These are phyloP conservation scores for Sutorius australiensis DNA, from an alignment of 768 basidiomycete genomes.

Conservation along the genomic window DNA sequence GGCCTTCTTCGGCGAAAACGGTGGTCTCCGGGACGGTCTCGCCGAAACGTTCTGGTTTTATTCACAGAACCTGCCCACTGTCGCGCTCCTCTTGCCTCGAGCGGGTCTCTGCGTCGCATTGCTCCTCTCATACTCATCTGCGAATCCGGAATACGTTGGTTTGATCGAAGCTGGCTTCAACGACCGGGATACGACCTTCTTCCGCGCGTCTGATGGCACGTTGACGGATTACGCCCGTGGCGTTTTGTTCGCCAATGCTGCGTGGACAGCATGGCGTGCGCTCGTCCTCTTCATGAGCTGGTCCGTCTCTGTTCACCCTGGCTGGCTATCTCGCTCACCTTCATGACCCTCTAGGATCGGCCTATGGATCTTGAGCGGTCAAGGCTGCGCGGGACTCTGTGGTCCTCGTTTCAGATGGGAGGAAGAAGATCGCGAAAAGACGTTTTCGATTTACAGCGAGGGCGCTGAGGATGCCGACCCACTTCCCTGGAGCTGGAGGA, in stretches of 20 bases:
- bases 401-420: constrained; percentile 85
- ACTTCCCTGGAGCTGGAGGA: constrained; percentile 79
- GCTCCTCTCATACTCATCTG: constrained; percentile 58
- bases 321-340: neutral
- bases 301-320: constrained; percentile 33
- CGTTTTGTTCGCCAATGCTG: constrained; percentile 73
- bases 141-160: constrained; percentile 44
- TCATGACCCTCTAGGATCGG: constrained; percentile 51
- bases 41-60: constrained; percentile 85
- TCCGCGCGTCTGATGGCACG: constrained; percentile 56
- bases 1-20: constrained; percentile 56
- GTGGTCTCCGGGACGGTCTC: constrained; percentile 51
- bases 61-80: constrained; percentile 80
- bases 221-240: constrained; percentile 77
- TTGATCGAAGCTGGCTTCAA: constrained; percentile 46
- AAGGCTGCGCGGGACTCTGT: constrained; percentile 77
- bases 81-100: constrained; percentile 78
- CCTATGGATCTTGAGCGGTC: constrained; percentile 74
- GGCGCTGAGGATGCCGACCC: constrained; percentile 39
- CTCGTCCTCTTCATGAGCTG: constrained; percentile 68
- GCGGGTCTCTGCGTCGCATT: constrained; percentile 72
- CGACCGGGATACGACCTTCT: constrained; percentile 71
- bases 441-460: constrained; percentile 48
- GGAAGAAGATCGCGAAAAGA: constrained; percentile 69
- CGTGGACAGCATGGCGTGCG: constrained; percentile 75